phyloP scores from a whole-genome alignment of 768 basidiomycete genomes.

The Trametes villosa region DNA sequence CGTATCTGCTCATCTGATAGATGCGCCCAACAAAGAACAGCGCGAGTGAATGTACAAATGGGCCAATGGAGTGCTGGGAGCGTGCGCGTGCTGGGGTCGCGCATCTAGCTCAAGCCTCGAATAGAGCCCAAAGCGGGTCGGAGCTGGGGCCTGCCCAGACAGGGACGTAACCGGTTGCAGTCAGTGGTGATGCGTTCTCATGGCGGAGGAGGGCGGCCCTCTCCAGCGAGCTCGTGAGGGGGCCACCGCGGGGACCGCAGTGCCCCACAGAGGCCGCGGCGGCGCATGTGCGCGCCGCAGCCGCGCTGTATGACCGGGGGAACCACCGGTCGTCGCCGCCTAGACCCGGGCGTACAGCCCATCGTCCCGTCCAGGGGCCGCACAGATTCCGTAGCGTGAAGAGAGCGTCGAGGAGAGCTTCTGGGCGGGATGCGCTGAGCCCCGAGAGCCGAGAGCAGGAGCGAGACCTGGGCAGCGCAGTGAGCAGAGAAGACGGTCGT shows the following conservation, averaged over 20 bases:
- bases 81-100: not conserved
- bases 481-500: not conserved
- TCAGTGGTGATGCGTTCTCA: conserved; percentile 7
- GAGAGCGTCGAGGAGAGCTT: not conserved
- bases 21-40: conserved; percentile 6
- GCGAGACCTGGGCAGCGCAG: not conserved
- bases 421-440: not conserved
- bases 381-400: not conserved
- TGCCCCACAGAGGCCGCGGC: not conserved
- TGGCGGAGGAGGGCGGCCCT: not conserved
- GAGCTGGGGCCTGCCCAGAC: not conserved
- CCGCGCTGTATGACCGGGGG: too few relatives aligned
- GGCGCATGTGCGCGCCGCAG: not conserved
- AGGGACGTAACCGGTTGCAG: conserved; percentile 9
- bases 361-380: not conserved
- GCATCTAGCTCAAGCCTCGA: not conserved
- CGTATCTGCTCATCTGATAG: conserved; percentile 5
- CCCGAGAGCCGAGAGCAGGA: not conserved
- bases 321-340: not conserved
- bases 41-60: not conserved
- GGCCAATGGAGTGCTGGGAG: not conserved
- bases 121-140: not conserved
- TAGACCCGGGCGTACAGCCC: not conserved
- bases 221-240: not conserved
- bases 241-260: too few relatives aligned